Conservation (phyloP, 2,329 filamentous ascomycete genomes). For the Ophiostoma angusticollis region DNA sequence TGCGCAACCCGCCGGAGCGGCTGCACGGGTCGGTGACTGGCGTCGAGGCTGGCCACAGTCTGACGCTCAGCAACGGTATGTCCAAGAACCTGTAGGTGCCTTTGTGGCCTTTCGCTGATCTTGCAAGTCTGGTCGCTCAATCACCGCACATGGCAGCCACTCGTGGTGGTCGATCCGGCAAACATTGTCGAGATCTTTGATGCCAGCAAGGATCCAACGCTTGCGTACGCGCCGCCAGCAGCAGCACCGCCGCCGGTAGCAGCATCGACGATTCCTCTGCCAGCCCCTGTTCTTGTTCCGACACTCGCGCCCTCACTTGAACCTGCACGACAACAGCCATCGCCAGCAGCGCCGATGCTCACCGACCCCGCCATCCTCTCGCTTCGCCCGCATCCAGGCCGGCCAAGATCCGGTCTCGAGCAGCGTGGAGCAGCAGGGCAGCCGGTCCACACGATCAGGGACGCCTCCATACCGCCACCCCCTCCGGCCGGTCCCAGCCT, state of each 20-base stretch:
- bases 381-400: conserved; percentile 4
- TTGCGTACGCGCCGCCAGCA: conserved; percentile 4
- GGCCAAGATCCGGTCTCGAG: not conserved
- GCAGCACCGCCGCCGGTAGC: too few relatives aligned
- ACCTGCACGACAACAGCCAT: not conserved
- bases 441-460: not conserved
- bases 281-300: too few relatives aligned
- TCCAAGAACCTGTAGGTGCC: not conserved
- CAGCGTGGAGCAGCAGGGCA: not conserved
- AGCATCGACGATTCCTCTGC: too few relatives aligned
- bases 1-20: conserved; percentile 50
- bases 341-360: conserved; percentile 9
- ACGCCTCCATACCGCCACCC: not conserved
- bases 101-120: not conserved
- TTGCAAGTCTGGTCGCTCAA: conserved; percentile 26
- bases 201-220: conserved; percentile 7
- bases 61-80: conserved; percentile 60
- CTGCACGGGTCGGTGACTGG: conserved; percentile 59
- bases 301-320: not conserved
- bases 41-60: conserved; percentile 51
- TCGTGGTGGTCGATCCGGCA: conserved; percentile 32
- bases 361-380: conserved; percentile 14
- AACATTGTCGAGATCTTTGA: conserved; percentile 20
- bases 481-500: not conserved
- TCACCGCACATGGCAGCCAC: conserved; percentile 26